Evolutionary conservation across 2,329 filamentous ascomycete genomes (phyloP), one percentile per base, ranked within the genome.

Genomic region (Fusarium papillatum): DNA sequence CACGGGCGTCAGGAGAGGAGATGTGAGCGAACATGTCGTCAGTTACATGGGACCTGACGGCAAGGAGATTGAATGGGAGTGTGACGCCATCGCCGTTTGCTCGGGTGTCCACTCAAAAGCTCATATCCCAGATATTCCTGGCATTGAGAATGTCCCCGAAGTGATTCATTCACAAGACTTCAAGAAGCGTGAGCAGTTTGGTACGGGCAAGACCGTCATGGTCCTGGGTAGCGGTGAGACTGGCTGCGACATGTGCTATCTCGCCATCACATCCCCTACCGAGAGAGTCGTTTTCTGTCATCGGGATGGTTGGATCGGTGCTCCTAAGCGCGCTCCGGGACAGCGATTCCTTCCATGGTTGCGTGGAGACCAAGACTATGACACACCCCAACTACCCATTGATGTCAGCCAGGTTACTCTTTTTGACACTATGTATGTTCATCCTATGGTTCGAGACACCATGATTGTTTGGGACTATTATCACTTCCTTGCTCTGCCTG

Each of bases 201-300:
- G 83, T 22, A 61, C 77, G 7, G 79, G 78, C 14, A 85, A 82
- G 38, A 83, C 83, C 14, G 82, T 87, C 22, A 75, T 87, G 69
- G 78, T 87, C 63, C 71, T 87, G 7, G 86, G 86, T 2, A 82
- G 79, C 16, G 85, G 86, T 9, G 86, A 87, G 72, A 87, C 86
- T 1, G 84, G 81, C 14, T 84, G 85, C 72, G 86, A 88, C 53
- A 76, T 87, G 26, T 80, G 80, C 10, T 80, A 86, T 61, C 80
- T 87, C 22, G 85, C 85, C 8, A 79, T 87, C 7, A 87, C 83
- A 2, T 82, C 82, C 4, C 75, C 80, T 8, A 84, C 84, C 8
- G 82, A 83, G 38, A 80, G 82, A 38, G 84, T 59, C 16, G 13
- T 59, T 38, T 26, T 59, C n/a, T 59, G 55, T 19, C 55, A 59